Conservation (phyloP, 768 basidiomycete genomes). For the Lactarius psammicola region DNA sequence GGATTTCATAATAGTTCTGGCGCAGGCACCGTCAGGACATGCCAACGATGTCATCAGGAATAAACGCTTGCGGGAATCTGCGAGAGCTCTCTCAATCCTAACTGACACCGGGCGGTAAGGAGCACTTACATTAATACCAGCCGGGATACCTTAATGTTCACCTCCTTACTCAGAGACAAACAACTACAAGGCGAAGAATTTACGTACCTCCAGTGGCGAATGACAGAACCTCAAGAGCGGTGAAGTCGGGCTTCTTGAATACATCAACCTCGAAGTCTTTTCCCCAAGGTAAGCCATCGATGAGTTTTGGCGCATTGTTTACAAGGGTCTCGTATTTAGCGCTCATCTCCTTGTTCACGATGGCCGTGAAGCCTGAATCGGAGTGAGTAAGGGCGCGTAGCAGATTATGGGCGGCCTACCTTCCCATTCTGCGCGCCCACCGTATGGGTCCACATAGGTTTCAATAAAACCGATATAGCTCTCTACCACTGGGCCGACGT, state of each 20-base stretch:
- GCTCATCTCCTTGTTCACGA: slow-evolving; percentile 81
- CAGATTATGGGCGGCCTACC: slow-evolving; percentile 41
- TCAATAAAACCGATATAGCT: slow-evolving; percentile 86
- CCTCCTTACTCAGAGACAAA: background rate
- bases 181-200: background rate
- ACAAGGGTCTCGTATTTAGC: slow-evolving; percentile 80
- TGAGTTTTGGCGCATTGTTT: slow-evolving; percentile 69
- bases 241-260: slow-evolving; percentile 87
- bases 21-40: slow-evolving; percentile 1
- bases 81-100: background rate
- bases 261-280: slow-evolving; percentile 46
- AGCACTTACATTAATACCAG: slow-evolving; percentile 71
- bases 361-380: slow-evolving; percentile 75
- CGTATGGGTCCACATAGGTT: slow-evolving; percentile 81
- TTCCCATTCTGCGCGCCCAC: slow-evolving; percentile 93
- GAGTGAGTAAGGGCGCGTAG: background rate
- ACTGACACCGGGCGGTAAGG: slow-evolving; percentile 5
- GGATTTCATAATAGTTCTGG: slow-evolving; percentile 80
- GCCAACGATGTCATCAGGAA: background rate
- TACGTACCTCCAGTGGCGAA: slow-evolving; percentile 78
- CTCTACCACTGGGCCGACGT: slow-evolving; percentile 84
- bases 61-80: slow-evolving; percentile 59
- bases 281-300: slow-evolving; percentile 85
- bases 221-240: slow-evolving; percentile 75
- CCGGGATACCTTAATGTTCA: slow-evolving; percentile 62